Base-by-base conservation (phyloP, 305 asterid genomes). In the Ajuga reptans region DNA sequence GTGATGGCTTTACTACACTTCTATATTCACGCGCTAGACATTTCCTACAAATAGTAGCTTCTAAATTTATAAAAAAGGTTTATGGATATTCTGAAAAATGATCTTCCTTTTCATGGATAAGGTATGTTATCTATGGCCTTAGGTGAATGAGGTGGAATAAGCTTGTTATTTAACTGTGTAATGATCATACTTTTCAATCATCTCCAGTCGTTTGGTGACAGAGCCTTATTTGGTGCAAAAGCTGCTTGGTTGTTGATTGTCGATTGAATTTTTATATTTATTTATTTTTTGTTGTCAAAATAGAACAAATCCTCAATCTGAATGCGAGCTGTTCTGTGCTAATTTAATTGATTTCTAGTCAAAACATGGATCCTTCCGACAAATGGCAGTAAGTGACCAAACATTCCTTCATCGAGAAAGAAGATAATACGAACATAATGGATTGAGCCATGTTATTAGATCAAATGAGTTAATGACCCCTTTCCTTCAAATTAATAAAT, bases 101-200 rank as follows among this genome's bases (percentile, higher is more conserved):
- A 6, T 16, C 27, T 53, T 31, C 41, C 42, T 31, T 46, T 74
- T 46, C 24, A 60, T 75, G 75, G 55, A 49, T 41, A 65, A 53
- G 53, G 41, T 59, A 57, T 50, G 61, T 47, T 61, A 14, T 62
- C 58, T 62, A 14, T 67, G 66, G 39, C 52, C 5, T 50, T 76
- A 57, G 42, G 45, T 49, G 58, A 62, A 70, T 66, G 66, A 31
- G 73, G 64, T 51, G 68, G 69, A 36, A 29, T 31, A 11, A 62
- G 37, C 50, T 47, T 60, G 60, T 61, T 29, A 34, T 18, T 57
- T 46, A 36, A 56, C 47, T 16, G 11, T 60, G 49, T 37, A 72
- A 46, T 51, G 47, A 56, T 39, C 51, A 57, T 34, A 24, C 39
- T 63, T 52, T 59, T 37, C 27, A 39, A 52, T 60, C 50, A 55